Conservation (phyloP, 352 stramenopile species). For the Phytophthora melonis region DNA sequence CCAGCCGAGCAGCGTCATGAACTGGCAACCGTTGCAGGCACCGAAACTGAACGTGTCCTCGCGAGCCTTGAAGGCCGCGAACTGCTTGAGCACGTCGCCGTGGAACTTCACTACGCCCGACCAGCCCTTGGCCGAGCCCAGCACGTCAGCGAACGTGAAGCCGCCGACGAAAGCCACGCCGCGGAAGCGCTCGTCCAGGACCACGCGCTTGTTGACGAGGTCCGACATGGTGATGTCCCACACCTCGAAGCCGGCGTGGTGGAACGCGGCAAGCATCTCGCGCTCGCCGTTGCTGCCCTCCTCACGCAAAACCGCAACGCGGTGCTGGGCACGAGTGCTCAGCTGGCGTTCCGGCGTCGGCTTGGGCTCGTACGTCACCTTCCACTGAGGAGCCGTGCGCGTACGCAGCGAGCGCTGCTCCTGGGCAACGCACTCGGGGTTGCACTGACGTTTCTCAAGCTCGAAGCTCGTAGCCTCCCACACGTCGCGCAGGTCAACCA, state of each 20-base stretch:
- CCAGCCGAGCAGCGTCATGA: constrained; percentile 99
- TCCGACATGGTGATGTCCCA: constrained; percentile 99
- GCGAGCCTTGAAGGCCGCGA: constrained; percentile 95
- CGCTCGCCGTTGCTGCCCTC: constrained; percentile 99
- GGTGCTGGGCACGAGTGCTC: constrained; percentile 89
- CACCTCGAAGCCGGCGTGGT: constrained; percentile 97
- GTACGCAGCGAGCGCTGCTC: constrained; percentile 94
- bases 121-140: constrained; percentile 99
- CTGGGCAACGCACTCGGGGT: constrained; percentile 95
- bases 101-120: constrained; percentile 98
- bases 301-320: constrained; percentile 97
- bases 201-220: constrained; percentile 92
- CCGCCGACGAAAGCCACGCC: constrained; percentile 99
- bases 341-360: constrained; percentile 86
- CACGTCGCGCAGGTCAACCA: constrained; percentile 92
- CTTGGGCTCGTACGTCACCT: constrained; percentile 90
- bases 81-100: constrained; percentile 95
- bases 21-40: constrained; percentile 99
- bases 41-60: constrained; percentile 99
- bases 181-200: constrained; percentile 94
- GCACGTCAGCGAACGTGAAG: constrained; percentile 99
- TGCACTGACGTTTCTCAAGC: constrained; percentile 97
- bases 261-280: constrained; percentile 98
- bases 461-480: constrained; percentile 99
- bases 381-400: constrained; percentile 88